These are phyloP conservation scores for Malassezia pachydermatis DNA, from an alignment of 1,284 basidiomycete species.

Conservation along the genomic window DNA sequence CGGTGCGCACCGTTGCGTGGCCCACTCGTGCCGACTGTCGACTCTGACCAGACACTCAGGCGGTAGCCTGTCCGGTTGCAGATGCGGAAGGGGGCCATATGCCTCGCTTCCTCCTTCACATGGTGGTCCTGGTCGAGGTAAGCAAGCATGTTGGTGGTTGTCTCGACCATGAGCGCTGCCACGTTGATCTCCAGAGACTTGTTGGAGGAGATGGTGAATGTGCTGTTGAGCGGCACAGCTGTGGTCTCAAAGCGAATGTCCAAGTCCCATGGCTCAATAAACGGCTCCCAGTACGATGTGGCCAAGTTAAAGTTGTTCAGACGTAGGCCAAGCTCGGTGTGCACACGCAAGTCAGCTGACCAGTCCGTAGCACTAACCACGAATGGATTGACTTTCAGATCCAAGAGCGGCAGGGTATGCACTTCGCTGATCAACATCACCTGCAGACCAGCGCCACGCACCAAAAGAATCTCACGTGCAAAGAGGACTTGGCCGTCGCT, in stretches of 20 bases:
- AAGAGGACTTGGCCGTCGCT: constrained; percentile 40
- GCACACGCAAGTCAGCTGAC: constrained; percentile 67
- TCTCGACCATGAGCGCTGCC: constrained; percentile 70
- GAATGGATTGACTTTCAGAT: constrained; percentile 77
- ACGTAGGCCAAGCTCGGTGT: constrained; percentile 55
- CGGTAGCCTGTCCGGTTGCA: constrained; percentile 75
- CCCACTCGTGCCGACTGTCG: background rate
- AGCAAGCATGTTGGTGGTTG: constrained; percentile 65
- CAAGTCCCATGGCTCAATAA: constrained; percentile 95
- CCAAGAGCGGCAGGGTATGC: constrained; percentile 87
- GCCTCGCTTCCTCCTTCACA: constrained; percentile 50
- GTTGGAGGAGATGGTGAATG: constrained; percentile 62
- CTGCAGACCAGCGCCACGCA: constrained; percentile 60
- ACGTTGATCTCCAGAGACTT: constrained; percentile 85
- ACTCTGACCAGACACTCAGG: constrained; percentile 47
- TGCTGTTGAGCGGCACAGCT: constrained; percentile 52
- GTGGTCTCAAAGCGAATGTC: constrained; percentile 53
- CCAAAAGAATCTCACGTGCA: constrained; percentile 37
- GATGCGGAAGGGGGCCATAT: constrained; percentile 85
- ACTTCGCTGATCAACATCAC: constrained; percentile 87
- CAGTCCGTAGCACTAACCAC: constrained; percentile 77
- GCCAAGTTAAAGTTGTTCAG: constrained; percentile 95
- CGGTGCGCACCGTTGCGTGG: constrained; percentile 35
- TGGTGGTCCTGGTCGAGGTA: constrained; percentile 59
- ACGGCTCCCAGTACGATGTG: constrained; percentile 98